Evolutionary conservation across 2,329 filamentous ascomycete species (phyloP).

Genomic region (Colletotrichum incanum): DNA sequence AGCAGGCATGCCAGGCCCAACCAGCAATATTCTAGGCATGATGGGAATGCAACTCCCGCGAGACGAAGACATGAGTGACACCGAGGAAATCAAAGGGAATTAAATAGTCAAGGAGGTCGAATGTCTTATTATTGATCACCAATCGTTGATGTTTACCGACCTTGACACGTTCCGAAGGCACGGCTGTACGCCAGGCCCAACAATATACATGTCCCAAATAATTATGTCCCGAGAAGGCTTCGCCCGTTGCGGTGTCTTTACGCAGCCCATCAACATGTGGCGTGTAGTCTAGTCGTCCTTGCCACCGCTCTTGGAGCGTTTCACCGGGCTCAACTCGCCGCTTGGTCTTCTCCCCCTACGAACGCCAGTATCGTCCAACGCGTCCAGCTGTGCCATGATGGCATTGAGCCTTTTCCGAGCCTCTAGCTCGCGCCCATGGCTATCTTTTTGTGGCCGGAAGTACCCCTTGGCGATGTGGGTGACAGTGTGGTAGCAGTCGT

Average conservation of each 20-base stretch:
- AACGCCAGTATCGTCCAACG: slow-evolving; percentile 52
- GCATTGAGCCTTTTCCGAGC: slow-evolving; percentile 67
- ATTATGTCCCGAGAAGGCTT: slow-evolving; percentile 1
- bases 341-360: slow-evolving; percentile 54
- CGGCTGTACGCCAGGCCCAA: background rate
- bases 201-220: background rate
- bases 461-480: slow-evolving; percentile 69
- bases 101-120: background rate
- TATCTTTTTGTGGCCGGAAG: slow-evolving; percentile 66
- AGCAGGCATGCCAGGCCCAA: slow-evolving; percentile 86
- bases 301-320: slow-evolving; percentile 56
- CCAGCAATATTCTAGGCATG: slow-evolving; percentile 87
- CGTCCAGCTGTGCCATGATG: slow-evolving; percentile 63
- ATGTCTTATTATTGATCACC: background rate
- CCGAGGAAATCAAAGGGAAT: slow-evolving; percentile 38
- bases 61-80: slow-evolving; percentile 76
- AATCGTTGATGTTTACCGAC: background rate
- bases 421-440: slow-evolving; percentile 66
- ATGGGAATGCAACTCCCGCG: slow-evolving; percentile 88
- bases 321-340: slow-evolving; percentile 61
- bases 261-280: background rate
- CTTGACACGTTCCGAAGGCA: background rate
- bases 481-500: slow-evolving; percentile 71
- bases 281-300: slow-evolving; percentile 19
- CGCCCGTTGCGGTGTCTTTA: background rate